phyloP scores from a whole-genome alignment of 2,329 filamentous ascomycete species.

The Fusarium cyanostomum region DNA sequence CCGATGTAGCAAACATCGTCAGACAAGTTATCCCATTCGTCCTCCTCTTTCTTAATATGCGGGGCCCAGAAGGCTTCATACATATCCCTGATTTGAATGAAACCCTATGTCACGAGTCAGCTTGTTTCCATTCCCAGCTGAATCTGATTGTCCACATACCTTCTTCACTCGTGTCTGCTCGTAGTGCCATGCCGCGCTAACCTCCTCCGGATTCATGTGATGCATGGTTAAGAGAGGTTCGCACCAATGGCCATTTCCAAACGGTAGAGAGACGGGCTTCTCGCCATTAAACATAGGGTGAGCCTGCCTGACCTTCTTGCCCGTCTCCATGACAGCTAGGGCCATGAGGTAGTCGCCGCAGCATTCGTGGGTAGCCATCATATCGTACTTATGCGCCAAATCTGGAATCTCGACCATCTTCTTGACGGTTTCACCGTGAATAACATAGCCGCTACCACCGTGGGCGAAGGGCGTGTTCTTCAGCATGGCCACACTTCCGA shows the following conservation, averaged over 20 bases:
- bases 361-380: slow-evolving; percentile 54
- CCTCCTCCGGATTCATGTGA: slow-evolving; percentile 62
- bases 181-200: slow-evolving; percentile 62
- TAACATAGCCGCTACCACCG: slow-evolving; percentile 65
- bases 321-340: slow-evolving; percentile 57
- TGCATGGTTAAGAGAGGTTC: slow-evolving; percentile 67
- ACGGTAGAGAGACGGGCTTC: slow-evolving; percentile 61
- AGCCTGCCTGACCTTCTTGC: slow-evolving; percentile 54
- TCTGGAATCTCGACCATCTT: slow-evolving; percentile 56
- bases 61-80: slow-evolving; percentile 60
- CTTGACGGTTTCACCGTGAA: slow-evolving; percentile 63
- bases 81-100: slow-evolving; percentile 58
- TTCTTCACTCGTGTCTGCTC: slow-evolving; percentile 58
- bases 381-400: slow-evolving; percentile 58
- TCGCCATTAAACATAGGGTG: slow-evolving; percentile 67
- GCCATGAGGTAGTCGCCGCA: slow-evolving; percentile 64
- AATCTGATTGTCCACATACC: slow-evolving; percentile 44
- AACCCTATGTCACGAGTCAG: slow-evolving; percentile 46
- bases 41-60: slow-evolving; percentile 52
- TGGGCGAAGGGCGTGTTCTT: slow-evolving; percentile 61
- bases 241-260: slow-evolving; percentile 61
- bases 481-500: slow-evolving; percentile 62
- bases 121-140: neutral
- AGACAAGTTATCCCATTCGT: slow-evolving; percentile 64
- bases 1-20: slow-evolving; percentile 58